These are phyloP conservation scores for Hymenoscyphus salicellus DNA, from an alignment of 2,329 filamentous ascomycete species.

Conservation along the genomic window DNA sequence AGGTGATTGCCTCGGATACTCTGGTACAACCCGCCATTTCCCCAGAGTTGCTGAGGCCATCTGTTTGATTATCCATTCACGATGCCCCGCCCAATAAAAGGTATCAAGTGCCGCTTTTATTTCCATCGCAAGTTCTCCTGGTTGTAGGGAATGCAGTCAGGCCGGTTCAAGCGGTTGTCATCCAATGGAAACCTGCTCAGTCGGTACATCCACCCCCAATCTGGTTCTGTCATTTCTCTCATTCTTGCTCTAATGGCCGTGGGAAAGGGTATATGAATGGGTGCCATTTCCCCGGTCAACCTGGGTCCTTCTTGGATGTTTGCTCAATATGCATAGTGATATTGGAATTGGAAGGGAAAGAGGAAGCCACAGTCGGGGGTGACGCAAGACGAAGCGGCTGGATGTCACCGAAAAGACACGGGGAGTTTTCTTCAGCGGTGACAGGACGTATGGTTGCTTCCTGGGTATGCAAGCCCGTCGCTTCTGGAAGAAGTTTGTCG, in stretches of 20 bases:
- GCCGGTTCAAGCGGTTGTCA: not conserved
- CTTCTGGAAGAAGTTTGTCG: not conserved
- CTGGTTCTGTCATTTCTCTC: not conserved
- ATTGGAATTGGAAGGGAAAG: not conserved
- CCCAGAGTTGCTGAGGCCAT: not conserved
- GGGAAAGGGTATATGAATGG: slow-evolving; percentile 12
- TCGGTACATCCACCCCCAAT: slow-evolving; percentile 1
- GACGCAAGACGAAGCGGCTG: not conserved
- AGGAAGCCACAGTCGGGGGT: not conserved
- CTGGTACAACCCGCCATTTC: not conserved
- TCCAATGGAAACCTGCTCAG: slow-evolving; percentile 20
- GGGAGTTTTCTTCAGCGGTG: not conserved
- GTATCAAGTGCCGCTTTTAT: not conserved
- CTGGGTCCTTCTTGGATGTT: slow-evolving; percentile 3
- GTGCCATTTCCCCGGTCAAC: slow-evolving; percentile 4
- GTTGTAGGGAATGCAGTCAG: not conserved
- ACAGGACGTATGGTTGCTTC: not conserved
- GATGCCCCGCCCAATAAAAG: not conserved
- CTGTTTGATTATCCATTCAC: not conserved
- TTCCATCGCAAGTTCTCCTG: not conserved
- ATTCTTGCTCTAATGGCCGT: slow-evolving; percentile 6
- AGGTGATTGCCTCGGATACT: not conserved
- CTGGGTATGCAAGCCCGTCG: not conserved
- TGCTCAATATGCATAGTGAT: slow-evolving; percentile 1
- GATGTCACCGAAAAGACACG: not conserved